Percentiles rank a stretch among this genome's conserved stretches.
Evolutionary conservation across 345 rosid genomes (phyloP).

Genomic region (Cardamine occulta): DNA sequence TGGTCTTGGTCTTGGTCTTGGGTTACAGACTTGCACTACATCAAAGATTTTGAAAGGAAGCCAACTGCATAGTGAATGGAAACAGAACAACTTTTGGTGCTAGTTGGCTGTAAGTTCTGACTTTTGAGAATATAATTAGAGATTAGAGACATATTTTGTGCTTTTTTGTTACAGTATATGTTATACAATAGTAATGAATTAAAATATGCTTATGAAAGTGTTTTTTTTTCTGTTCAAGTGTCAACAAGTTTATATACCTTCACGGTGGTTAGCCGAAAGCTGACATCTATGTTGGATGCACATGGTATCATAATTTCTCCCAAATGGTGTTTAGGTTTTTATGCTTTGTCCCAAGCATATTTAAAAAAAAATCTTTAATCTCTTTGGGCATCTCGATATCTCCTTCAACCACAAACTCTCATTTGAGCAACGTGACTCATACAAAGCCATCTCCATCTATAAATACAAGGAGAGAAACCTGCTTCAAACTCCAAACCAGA

Average conservation of each 20-base stretch:
- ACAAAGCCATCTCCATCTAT: slow-evolving; percentile 27
- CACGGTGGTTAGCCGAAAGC: slow-evolving; percentile 37
- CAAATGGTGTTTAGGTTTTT: slow-evolving; percentile 27
- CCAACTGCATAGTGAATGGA: slow-evolving; percentile 11
- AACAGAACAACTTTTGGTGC: slow-evolving; percentile 19
- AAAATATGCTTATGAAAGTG: not conserved
- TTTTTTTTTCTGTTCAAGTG: slow-evolving; percentile 4
- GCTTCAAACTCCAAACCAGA: slow-evolving; percentile 28
- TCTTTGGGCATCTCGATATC: slow-evolving; percentile 30
- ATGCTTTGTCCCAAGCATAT: slow-evolving; percentile 26
- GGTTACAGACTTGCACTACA: slow-evolving; percentile 5
- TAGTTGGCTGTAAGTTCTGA: slow-evolving; percentile 29
- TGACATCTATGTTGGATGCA: slow-evolving; percentile 32
- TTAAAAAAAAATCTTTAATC: not conserved
- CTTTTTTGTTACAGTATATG: not conserved
- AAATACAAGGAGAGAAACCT: slow-evolving; percentile 24
- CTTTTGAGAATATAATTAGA: slow-evolving; percentile 24
- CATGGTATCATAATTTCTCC: slow-evolving; percentile 39
- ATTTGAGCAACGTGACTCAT: slow-evolving; percentile 11
- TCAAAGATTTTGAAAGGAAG: slow-evolving; percentile 25
- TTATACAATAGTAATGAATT: not conserved
- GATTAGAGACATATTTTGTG: not conserved
- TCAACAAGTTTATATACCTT: slow-evolving; percentile 27
- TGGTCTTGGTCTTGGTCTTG: not conserved
- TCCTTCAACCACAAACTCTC: slow-evolving; percentile 21